Conservation (phyloP, 768 basidiomycete species). For the Boletus pseudo-olivaceus region DNA sequence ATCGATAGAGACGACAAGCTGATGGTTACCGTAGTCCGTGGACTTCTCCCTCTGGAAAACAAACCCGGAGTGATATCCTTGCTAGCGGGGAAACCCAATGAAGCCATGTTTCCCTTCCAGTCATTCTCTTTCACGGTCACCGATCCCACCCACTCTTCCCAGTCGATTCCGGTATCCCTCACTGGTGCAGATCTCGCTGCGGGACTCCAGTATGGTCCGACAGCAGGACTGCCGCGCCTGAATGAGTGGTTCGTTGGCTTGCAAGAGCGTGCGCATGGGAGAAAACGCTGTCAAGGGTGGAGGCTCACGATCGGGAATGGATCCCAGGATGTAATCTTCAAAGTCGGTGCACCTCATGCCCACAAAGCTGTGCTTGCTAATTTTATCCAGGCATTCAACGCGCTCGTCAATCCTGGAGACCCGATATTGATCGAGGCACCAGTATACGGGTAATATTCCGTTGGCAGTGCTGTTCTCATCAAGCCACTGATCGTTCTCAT, state of each 20-base stretch:
- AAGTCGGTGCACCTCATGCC: conserved; percentile 43
- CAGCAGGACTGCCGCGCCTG: conserved; percentile 63
- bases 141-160: conserved; percentile 42
- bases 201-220: conserved; percentile 76
- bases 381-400: conserved; percentile 55
- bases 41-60: conserved; percentile 75
- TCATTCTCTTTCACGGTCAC: conserved; percentile 65
- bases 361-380: conserved; percentile 4
- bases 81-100: conserved; percentile 90
- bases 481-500: conserved; percentile 6
- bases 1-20: not conserved
- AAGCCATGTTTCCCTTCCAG: conserved; percentile 86
- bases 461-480: conserved; percentile 12
- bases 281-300: conserved; percentile 67
- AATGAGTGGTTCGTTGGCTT: conserved; percentile 67
- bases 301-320: conserved; percentile 73
- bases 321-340: conserved; percentile 86
- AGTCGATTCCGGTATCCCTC: conserved; percentile 51
- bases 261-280: conserved; percentile 67
- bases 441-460: conserved; percentile 59
- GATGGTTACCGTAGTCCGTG: conserved; percentile 44
- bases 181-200: conserved; percentile 55
- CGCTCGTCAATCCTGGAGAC: conserved; percentile 77
- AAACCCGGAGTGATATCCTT: conserved; percentile 76
- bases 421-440: conserved; percentile 79